Conservation (phyloP, 2,329 filamentous ascomycete species). For the Phialophora macrospora region DNA sequence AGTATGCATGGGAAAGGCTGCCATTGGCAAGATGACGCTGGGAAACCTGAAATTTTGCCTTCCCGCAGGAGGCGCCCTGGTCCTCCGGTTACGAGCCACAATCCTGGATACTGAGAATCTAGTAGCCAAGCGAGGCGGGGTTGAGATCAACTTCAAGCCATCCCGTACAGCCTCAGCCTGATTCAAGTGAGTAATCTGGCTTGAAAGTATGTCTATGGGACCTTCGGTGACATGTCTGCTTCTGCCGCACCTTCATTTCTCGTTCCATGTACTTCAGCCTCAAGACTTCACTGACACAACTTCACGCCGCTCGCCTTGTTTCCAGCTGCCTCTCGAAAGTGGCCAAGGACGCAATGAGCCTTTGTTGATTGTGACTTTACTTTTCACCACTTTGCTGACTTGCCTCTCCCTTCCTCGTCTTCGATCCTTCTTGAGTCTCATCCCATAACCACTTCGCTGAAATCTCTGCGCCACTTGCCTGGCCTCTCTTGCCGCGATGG, state of each 20-base stretch:
- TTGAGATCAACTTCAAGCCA: background rate
- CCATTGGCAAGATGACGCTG: background rate
- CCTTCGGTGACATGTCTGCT: background rate
- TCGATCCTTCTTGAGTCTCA: background rate
- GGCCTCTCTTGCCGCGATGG: slow-evolving; percentile 3
- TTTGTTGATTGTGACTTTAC: background rate
- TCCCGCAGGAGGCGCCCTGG: background rate
- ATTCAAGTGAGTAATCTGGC: background rate
- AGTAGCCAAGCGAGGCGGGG: background rate
- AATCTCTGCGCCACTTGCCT: background rate
- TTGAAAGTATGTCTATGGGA: background rate
- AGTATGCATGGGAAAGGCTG: background rate
- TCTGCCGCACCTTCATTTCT: background rate
- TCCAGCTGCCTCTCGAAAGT: background rate
- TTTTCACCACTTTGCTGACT: background rate
- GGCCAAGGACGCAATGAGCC: background rate
- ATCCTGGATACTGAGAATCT: background rate
- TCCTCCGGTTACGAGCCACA: background rate
- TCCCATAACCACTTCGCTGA: background rate
- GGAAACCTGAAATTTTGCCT: background rate
- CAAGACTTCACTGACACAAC: background rate
- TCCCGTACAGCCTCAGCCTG: background rate
- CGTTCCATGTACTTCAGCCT: background rate
- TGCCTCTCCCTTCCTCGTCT: background rate
- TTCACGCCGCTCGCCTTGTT: background rate